Percentiles rank a stretch among this genome's conserved stretches.
Evolutionary conservation across 345 rosid species (phyloP).

Genomic region (rapeseed (Brassica napus)): DNA sequence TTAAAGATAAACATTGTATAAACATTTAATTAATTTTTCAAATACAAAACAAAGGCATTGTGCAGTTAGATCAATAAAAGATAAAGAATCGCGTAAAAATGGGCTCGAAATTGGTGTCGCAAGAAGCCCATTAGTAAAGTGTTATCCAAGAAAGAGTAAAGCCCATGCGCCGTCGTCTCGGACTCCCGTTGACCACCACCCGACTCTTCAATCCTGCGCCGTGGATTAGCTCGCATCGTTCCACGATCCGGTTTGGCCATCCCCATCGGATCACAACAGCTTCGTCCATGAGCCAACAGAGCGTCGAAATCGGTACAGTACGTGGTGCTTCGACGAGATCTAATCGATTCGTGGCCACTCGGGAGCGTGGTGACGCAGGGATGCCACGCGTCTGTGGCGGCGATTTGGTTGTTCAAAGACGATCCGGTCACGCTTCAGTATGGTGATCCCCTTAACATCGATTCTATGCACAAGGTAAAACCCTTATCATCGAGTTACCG

Average conservation of each 20-base stretch:
- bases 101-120: background rate
- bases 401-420: conserved; percentile 71
- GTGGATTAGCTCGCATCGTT: background rate
- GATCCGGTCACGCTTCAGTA: conserved; percentile 62
- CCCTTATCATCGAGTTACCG: no score
- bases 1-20: no score
- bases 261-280: conserved; percentile 6
- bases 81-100: no score
- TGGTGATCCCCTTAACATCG: conserved; percentile 63
- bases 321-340: conserved; percentile 79
- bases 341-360: conserved; percentile 83
- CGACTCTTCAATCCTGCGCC: conserved; percentile 12
- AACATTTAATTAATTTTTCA: no score
- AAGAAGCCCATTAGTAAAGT: conserved; percentile 32
- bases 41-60: no score
- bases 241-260: background rate
- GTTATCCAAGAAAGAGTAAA: conserved; percentile 12
- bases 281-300: conserved; percentile 48
- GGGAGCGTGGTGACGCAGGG: conserved; percentile 97
- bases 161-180: conserved; percentile 33
- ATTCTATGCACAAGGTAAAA: conserved; percentile 84
- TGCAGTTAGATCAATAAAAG: no score
- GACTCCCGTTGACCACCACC: background rate
- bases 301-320: conserved; percentile 54
- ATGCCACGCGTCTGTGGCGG: conserved; percentile 86